Evolutionary conservation across 2,329 filamentous ascomycete species (phyloP).

Genomic region (Keithomyces neogunnii): DNA sequence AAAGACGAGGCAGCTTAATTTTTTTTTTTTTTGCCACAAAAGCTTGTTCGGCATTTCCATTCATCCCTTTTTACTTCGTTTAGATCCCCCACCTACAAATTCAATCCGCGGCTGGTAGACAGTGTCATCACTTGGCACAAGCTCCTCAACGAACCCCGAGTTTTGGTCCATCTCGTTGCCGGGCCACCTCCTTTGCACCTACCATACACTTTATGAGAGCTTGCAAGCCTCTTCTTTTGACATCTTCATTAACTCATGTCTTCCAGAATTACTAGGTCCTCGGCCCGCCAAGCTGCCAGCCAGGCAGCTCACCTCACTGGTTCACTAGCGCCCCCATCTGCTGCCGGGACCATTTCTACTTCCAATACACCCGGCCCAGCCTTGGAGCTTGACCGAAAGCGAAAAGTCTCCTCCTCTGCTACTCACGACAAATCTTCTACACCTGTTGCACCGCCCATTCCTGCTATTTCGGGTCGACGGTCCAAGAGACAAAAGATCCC

Average conservation of each 20-base stretch:
- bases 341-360: conserved; percentile 9
- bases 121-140: neutral
- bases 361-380: conserved; percentile 22
- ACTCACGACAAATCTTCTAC: conserved; percentile 35
- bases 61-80: neutral
- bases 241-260: conserved; percentile 64
- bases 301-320: conserved; percentile 40
- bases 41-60: neutral
- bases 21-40: neutral
- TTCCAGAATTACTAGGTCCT: conserved; percentile 91
- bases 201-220: conserved; percentile 16
- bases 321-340: conserved; percentile 29
- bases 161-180: neutral
- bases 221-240: conserved; percentile 13
- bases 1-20: neutral
- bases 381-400: conserved; percentile 56
- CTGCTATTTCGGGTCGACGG: conserved; percentile 42
- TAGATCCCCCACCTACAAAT: neutral
- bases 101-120: neutral
- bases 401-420: conserved; percentile 52
- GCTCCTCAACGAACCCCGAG: neutral
- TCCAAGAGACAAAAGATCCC: conserved; percentile 64
- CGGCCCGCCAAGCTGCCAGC: conserved; percentile 78
- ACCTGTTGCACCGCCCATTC: conserved; percentile 23
- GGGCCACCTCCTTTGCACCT: conserved; percentile 4